Evolutionary conservation across 345 rosid genomes (phyloP).

Genomic region (Populus alba): DNA sequence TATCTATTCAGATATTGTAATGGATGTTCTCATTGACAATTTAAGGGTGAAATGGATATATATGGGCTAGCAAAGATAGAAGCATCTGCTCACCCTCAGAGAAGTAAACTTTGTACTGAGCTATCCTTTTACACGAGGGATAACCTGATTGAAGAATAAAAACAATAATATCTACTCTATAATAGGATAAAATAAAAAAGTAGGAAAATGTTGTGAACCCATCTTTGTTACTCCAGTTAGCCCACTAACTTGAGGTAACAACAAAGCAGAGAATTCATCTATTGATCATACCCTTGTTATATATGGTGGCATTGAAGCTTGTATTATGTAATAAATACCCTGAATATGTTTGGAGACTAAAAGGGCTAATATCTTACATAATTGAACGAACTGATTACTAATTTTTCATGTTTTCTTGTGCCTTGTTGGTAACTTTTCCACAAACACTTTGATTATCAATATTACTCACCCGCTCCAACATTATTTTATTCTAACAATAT

Average conservation of each 20-base stretch:
- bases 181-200: slow-evolving; percentile 25
- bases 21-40: slow-evolving; percentile 21
- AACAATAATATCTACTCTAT: slow-evolving; percentile 2
- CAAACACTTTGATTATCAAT: background rate
- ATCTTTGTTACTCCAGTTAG: background rate
- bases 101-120: slow-evolving; percentile 23
- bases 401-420: slow-evolving; percentile 3
- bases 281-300: background rate
- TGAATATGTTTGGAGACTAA: slow-evolving; percentile 8
- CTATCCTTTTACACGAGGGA: background rate
- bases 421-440: background rate
- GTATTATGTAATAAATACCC: slow-evolving; percentile 8
- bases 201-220: slow-evolving; percentile 8
- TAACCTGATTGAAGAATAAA: background rate
- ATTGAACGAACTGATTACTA: background rate
- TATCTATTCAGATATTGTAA: slow-evolving; percentile 18
- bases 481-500: background rate
- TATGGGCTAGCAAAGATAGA: background rate
- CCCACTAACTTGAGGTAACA: slow-evolving; percentile 5
- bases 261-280: background rate
- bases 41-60: background rate
- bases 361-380: background rate
- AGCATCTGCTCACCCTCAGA: slow-evolving; percentile 18
- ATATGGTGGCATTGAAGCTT: background rate
- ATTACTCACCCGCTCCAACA: background rate